Evolutionary conservation across 176 grass and related monocot species (phyloP).

Genomic region (Thinopyrum elongatum): DNA sequence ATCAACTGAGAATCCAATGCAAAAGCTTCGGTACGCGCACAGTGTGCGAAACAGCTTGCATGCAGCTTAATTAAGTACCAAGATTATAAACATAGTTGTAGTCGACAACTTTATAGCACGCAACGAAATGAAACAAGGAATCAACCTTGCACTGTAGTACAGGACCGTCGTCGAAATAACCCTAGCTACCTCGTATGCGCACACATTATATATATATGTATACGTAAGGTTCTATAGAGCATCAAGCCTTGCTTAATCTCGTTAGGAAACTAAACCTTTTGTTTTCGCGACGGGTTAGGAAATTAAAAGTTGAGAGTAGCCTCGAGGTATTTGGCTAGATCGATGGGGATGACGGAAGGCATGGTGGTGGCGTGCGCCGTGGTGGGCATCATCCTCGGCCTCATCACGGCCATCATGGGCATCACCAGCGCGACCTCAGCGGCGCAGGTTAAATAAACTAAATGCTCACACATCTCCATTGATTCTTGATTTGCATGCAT

Average conservation of each 20-base stretch:
- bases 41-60: neutral
- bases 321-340: too few species aligned
- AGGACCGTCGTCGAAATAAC: neutral
- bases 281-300: neutral
- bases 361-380: neutral
- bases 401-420: conserved; percentile 27
- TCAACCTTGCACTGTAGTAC: neutral
- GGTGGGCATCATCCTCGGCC: conserved; percentile 15
- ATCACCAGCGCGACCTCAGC: neutral
- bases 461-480: too few species aligned
- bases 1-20: neutral
- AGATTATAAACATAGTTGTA: neutral
- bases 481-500: too few species aligned
- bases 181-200: neutral
- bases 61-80: neutral
- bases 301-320: neutral
- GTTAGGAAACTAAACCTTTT: neutral
- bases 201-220: neutral
- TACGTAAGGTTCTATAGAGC: neutral
- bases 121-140: conserved; percentile 2
- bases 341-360: neutral
- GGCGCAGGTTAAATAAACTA: too few species aligned
- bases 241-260: neutral
- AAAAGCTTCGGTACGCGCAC: neutral
- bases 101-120: neutral